Evolutionary conservation across 495 filamentous ascomycete genomes (phyloP).

Genomic region (Penicillium simplicissimum): DNA sequence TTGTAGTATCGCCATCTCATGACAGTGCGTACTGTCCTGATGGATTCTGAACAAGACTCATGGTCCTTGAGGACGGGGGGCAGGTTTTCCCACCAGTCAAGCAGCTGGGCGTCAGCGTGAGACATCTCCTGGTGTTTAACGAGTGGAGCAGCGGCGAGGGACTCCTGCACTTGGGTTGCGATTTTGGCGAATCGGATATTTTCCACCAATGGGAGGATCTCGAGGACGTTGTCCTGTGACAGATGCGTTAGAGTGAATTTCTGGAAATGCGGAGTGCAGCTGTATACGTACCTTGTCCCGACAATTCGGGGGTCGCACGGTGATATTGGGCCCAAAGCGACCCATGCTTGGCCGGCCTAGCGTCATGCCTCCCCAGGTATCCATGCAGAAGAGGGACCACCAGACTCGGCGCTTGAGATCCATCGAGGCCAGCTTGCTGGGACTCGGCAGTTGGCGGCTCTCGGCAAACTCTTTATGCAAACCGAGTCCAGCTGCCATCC

Average conservation of each 20-base stretch:
- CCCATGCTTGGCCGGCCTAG: slow-evolving; percentile 78
- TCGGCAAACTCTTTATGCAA: slow-evolving; percentile 68
- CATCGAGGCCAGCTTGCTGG: slow-evolving; percentile 30
- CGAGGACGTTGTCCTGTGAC: slow-evolving; percentile 47
- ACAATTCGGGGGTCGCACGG: slow-evolving; percentile 66
- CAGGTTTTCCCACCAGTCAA: slow-evolving; percentile 69
- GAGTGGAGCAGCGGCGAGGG: slow-evolving; percentile 67
- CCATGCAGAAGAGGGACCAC: slow-evolving; percentile 80
- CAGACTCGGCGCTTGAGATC: slow-evolving; percentile 72
- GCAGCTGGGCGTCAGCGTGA: slow-evolving; percentile 65
- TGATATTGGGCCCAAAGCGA: slow-evolving; percentile 71
- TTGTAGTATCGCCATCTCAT: slow-evolving; percentile 85
- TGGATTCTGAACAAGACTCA: slow-evolving; percentile 68
- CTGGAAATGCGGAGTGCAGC: slow-evolving; percentile 6
- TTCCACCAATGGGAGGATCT: slow-evolving; percentile 70
- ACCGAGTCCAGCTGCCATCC: slow-evolving; percentile 70
- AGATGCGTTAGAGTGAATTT: not conserved
- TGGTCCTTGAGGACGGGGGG: slow-evolving; percentile 69
- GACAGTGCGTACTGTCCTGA: slow-evolving; percentile 67
- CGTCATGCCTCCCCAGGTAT: slow-evolving; percentile 77
- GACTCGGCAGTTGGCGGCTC: slow-evolving; percentile 41
- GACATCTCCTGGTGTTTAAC: slow-evolving; percentile 64
- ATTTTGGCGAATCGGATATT: slow-evolving; percentile 82
- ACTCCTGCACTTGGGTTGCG: slow-evolving; percentile 74
- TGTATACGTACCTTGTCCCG: slow-evolving; percentile 49